These are phyloP conservation scores for Colletotrichum costaricense DNA, from an alignment of 2,329 filamentous ascomycete genomes.

Conservation along the genomic window DNA sequence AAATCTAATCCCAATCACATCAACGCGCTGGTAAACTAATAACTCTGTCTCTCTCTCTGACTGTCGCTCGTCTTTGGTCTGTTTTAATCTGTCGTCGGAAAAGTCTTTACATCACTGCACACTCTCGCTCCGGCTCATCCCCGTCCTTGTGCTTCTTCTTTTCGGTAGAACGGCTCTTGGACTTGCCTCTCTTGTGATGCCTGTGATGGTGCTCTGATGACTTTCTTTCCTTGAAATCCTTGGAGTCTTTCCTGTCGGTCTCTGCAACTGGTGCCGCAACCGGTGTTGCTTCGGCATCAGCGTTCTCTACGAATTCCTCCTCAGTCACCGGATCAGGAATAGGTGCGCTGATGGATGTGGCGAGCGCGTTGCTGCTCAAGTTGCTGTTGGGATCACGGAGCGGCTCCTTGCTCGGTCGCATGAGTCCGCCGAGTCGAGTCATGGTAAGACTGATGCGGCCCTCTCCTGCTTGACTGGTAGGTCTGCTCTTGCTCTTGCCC, in stretches of 20 bases:
- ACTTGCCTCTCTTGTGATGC: conserved; percentile 50
- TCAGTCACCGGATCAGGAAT: conserved; percentile 28
- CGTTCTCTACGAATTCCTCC: conserved; percentile 37
- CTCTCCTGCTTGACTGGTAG: conserved; percentile 69
- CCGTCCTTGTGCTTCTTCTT: conserved; percentile 47
- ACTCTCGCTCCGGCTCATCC: conserved; percentile 57
- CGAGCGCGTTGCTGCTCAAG: conserved; percentile 32
- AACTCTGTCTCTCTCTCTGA: background rate
- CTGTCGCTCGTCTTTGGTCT: background rate
- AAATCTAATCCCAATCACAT: conserved; percentile 2
- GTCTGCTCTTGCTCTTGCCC: conserved; percentile 61
- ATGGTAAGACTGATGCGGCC: conserved; percentile 68
- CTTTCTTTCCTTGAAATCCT: conserved; percentile 28
- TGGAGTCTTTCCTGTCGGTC: conserved; percentile 35
- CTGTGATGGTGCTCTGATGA: conserved; percentile 42
- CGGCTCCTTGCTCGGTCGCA: conserved; percentile 63
- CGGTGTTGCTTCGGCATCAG: conserved; percentile 7
- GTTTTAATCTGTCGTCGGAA: background rate
- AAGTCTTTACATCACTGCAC: conserved; percentile 56
- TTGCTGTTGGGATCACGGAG: conserved; percentile 45
- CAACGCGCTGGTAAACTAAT: background rate
- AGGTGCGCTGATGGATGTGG: conserved; percentile 24
- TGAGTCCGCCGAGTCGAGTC: conserved; percentile 63
- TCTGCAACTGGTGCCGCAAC: conserved; percentile 15
- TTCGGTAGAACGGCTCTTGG: conserved; percentile 50